phyloP scores from a whole-genome alignment of 352 stramenopile genomes.

The Phytophthora hibernalis region DNA sequence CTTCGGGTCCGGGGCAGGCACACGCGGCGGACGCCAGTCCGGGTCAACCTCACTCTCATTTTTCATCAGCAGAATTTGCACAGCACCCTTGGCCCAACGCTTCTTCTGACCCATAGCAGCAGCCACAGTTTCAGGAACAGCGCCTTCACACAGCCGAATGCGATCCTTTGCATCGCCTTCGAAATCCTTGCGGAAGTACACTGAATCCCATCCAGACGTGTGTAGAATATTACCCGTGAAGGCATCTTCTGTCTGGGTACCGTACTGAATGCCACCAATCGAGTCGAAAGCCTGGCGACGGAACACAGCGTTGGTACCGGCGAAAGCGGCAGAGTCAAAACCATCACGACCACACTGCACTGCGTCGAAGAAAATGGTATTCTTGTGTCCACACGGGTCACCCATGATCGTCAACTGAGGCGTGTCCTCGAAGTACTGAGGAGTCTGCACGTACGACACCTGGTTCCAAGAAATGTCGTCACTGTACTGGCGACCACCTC shows the following conservation, averaged over 20 bases:
- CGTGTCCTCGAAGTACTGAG: slow-evolving; percentile 91
- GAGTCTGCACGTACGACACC: slow-evolving; percentile 90
- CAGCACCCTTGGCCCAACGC: slow-evolving; percentile 89
- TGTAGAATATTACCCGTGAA: slow-evolving; percentile 89
- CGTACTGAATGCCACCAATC: slow-evolving; percentile 90
- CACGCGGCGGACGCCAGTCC: slow-evolving; percentile 84
- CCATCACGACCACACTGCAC: slow-evolving; percentile 89
- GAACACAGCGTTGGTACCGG: slow-evolving; percentile 91
- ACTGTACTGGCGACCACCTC: slow-evolving; percentile 84
- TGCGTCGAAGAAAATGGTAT: slow-evolving; percentile 92
- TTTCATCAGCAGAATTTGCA: slow-evolving; percentile 92
- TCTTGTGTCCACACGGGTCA: slow-evolving; percentile 90
- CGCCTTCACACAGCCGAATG: slow-evolving; percentile 86
- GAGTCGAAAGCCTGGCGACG: slow-evolving; percentile 90
- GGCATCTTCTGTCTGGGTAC: slow-evolving; percentile 92
- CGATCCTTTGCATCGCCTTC: slow-evolving; percentile 87
- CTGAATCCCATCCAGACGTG: slow-evolving; percentile 84
- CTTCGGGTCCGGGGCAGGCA: slow-evolving; percentile 85
- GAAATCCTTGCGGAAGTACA: slow-evolving; percentile 93
- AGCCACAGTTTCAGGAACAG: slow-evolving; percentile 85
- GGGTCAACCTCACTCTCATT: slow-evolving; percentile 91
- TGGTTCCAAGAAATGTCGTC: slow-evolving; percentile 92
- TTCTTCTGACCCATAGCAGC: slow-evolving; percentile 88
- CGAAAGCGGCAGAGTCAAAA: slow-evolving; percentile 89
- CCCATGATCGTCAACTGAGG: slow-evolving; percentile 88